Conservation (phyloP, 164 flowering plant species). For the Tinospora cordifolia region DNA sequence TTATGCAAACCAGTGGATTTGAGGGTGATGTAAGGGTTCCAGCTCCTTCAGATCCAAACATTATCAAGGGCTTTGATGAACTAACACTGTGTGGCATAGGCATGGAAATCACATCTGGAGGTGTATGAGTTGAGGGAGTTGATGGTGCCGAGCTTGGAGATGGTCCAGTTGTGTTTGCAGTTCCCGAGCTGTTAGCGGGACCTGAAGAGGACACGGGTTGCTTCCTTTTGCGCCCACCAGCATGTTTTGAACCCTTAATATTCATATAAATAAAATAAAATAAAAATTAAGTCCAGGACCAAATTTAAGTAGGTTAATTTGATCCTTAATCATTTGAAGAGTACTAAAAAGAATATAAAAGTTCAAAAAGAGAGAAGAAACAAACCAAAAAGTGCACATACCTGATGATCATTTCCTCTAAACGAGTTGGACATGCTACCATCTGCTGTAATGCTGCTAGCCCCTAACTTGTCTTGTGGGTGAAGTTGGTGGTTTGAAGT, state of each 20-base stretch:
- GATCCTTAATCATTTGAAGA: not conserved
- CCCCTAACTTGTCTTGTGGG: constrained; percentile 75
- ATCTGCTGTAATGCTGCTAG: constrained; percentile 64
- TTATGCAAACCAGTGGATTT: constrained; percentile 67
- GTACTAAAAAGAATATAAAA: not conserved
- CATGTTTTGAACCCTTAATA: constrained; percentile 75
- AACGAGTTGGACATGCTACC: constrained; percentile 83
- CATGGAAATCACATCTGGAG: constrained; percentile 93
- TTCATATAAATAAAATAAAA: too few species aligned
- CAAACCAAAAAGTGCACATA: constrained; percentile 22
- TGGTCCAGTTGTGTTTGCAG: constrained; percentile 93
- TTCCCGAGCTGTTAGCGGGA: constrained; percentile 98
- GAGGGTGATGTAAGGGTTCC: constrained; percentile 86
- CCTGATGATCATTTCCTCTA: constrained; percentile 96
- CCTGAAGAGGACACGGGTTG: constrained; percentile 96
- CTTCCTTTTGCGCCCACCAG: constrained; percentile 84
- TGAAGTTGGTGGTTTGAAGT: constrained; percentile 63
- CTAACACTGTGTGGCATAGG: constrained; percentile 69
- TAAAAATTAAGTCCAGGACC: constrained; percentile 30
- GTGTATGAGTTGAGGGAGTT: constrained; percentile 94
- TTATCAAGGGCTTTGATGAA: constrained; percentile 70
- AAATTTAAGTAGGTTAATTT: not conserved
- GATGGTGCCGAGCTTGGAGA: constrained; percentile 97
- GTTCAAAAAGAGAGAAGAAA: not conserved
- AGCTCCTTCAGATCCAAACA: constrained; percentile 76